Percentiles rank a stretch among this genome's conserved stretches.
These are phyloP conservation scores for Rickenella mellea DNA, from an alignment of 768 basidiomycete genomes.

Conservation along the genomic window DNA sequence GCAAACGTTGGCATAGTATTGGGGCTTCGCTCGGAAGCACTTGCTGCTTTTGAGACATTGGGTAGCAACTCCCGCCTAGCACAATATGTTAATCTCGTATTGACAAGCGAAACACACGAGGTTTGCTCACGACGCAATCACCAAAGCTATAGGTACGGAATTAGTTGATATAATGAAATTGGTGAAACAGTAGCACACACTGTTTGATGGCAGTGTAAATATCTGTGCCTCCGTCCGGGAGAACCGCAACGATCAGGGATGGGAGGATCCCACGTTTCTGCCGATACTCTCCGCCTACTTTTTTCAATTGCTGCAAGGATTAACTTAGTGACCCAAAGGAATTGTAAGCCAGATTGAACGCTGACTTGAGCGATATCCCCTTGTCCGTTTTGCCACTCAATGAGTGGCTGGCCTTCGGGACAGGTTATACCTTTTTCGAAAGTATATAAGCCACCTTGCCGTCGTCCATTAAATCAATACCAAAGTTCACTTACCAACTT, in stretches of 20 bases:
- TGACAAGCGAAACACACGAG: not conserved
- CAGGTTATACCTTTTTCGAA: slow-evolving; percentile 48
- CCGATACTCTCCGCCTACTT: slow-evolving; percentile 37
- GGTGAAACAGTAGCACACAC: slow-evolving; percentile 30
- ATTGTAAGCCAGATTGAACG: slow-evolving; percentile 3
- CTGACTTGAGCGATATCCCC: slow-evolving; percentile 38
- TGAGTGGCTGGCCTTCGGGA: slow-evolving; percentile 29
- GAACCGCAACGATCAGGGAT: slow-evolving; percentile 51
- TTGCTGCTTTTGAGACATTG: slow-evolving; percentile 68
- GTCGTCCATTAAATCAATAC: not conserved
- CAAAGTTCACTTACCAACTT: slow-evolving; percentile 46
- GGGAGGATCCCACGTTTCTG: slow-evolving; percentile 34
- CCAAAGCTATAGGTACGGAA: slow-evolving; percentile 45
- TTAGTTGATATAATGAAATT: slow-evolving; percentile 1
- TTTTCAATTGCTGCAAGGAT: slow-evolving; percentile 34
- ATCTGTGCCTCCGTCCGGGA: slow-evolving; percentile 69
- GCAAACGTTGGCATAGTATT: slow-evolving; percentile 76
- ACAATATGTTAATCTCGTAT: slow-evolving; percentile 2
- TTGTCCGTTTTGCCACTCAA: slow-evolving; percentile 51
- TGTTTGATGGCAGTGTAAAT: slow-evolving; percentile 73
- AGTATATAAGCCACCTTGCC: not conserved
- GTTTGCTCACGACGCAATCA: slow-evolving; percentile 41
- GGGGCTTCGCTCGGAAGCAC: slow-evolving; percentile 56
- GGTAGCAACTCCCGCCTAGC: slow-evolving; percentile 63
- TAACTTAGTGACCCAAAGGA: not conserved